Base-by-base conservation (phyloP, 1,139 yeast genomes). In the Magnusiomyces magnusii region DNA sequence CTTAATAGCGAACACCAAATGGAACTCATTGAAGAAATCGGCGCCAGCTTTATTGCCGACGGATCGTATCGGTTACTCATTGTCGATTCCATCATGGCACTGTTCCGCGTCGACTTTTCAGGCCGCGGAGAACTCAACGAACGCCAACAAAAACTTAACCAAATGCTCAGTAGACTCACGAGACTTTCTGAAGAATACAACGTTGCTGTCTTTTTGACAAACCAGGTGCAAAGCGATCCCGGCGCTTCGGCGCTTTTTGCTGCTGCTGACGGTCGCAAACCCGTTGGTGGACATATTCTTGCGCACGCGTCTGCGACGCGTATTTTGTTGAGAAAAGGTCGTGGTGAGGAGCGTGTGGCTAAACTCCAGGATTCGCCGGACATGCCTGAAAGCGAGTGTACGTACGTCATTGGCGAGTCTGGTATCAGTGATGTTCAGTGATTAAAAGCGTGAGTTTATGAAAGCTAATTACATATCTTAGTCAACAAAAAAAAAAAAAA, bases 241-340 rank as follows among this genome's bases (percentile, higher is more conserved):
- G 87, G 87, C 53, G 87, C 86, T 0, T 80, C 85, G 58, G 81
- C 85, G 1, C 69, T 83, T 58, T 83, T 83, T 73, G 86, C 86
- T 0, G 75, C 84, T 42, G 85, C 84, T 21, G 87, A 83, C 69
- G 85, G 86, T 10, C 75, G 86, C 61, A 83, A 83, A 66, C 87
- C 87, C 0, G 80, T 83, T 60, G 87, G 86, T 31, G 87, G 86
- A 0, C 87, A 83, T 69, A 82, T 82, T 44, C 69, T 83, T 58
- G 86, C 86, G 0, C 86, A 82, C 69, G 86, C 86, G 0, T 81
- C 85, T 19, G 86, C 86, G 2, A 83, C 87, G 1, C 75, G 86
- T 66, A 75, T 83, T 31, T 68, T 82, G 47, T 70, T 82, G 54
- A 73, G 85, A 65, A 83, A 83, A 64, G 86, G 87, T 17, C 76